Conservation (phyloP, 2,329 filamentous ascomycete genomes). For the Pseudogymnoascus sp. region DNA sequence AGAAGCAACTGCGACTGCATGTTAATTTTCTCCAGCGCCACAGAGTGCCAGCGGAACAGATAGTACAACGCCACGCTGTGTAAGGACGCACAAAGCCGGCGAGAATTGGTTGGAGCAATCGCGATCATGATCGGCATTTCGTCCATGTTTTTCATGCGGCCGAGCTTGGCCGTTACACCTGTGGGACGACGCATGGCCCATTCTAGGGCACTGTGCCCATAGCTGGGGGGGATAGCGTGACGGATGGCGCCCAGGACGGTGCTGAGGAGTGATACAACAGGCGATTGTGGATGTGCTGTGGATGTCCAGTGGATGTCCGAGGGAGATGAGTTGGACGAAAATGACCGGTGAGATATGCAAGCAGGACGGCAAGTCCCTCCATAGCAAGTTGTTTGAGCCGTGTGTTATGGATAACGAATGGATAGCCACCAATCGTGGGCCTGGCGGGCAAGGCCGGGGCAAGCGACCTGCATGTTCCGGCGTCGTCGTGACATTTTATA, state of each 20-base stretch:
- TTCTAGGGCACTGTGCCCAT: neutral
- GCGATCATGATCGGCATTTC: neutral
- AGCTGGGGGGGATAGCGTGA: neutral
- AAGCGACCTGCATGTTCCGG: slow-evolving; percentile 1
- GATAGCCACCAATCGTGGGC: neutral
- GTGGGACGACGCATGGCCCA: neutral
- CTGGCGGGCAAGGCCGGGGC: neutral
- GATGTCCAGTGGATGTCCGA: neutral
- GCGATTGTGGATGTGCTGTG: neutral
- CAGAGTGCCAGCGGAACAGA: neutral
- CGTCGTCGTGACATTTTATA: neutral
- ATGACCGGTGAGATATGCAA: neutral
- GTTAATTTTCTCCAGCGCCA: neutral
- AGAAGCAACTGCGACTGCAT: neutral
- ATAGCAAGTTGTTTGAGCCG: neutral
- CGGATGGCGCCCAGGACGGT: neutral
- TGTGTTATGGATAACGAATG: neutral
- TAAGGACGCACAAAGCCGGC: neutral
- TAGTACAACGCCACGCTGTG: neutral
- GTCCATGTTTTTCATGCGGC: neutral
- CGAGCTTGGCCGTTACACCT: neutral
- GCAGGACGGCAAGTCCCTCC: neutral
- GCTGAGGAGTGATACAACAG: neutral
- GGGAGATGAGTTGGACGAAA: neutral
- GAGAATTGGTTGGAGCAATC: neutral